These are phyloP conservation scores for Colletotrichum gigasporum DNA, from an alignment of 2,329 filamentous ascomycete species.

Conservation along the genomic window DNA sequence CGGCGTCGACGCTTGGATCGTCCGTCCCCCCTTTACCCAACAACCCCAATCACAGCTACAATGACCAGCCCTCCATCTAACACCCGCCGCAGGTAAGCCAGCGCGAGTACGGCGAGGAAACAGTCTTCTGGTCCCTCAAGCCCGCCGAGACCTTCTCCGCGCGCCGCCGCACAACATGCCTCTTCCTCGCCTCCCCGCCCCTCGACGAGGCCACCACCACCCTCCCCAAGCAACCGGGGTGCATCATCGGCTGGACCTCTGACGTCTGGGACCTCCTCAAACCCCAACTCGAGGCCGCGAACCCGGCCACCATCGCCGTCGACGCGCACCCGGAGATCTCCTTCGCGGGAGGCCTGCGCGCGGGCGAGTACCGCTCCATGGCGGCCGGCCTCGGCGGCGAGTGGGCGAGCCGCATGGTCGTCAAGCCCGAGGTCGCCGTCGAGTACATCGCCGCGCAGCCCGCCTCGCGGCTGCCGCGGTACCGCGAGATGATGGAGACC, in stretches of 20 bases:
- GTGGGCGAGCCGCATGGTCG: conserved; percentile 51
- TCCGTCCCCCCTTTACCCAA: conserved; percentile 35
- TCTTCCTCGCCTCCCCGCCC: conserved; percentile 52
- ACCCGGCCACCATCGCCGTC: conserved; percentile 50
- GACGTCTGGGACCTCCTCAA: conserved; percentile 51
- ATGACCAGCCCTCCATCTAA: too few species aligned
- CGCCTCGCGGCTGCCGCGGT: conserved; percentile 49
- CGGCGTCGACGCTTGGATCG: conserved; percentile 58
- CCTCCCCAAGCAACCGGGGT: conserved; percentile 42
- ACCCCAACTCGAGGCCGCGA: conserved; percentile 45
- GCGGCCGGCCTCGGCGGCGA: conserved; percentile 44
- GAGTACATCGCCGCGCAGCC: conserved; percentile 58
- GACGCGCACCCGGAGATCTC: conserved; percentile 55
- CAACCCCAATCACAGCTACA: neutral
- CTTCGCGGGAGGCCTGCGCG: conserved; percentile 58
- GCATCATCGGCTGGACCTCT: conserved; percentile 31
- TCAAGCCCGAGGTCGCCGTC: conserved; percentile 55
- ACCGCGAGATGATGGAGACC: conserved; percentile 57
- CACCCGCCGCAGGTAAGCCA: conserved; percentile 52
- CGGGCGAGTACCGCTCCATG: conserved; percentile 53
- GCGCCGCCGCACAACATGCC: conserved; percentile 57
- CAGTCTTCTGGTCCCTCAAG: conserved; percentile 61
- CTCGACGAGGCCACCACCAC: conserved; percentile 46
- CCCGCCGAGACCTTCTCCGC: conserved; percentile 56
- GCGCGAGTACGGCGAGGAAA: conserved; percentile 61